phyloP scores from a whole-genome alignment of 805 yeast species.

The Yarrowia keelungensis region DNA sequence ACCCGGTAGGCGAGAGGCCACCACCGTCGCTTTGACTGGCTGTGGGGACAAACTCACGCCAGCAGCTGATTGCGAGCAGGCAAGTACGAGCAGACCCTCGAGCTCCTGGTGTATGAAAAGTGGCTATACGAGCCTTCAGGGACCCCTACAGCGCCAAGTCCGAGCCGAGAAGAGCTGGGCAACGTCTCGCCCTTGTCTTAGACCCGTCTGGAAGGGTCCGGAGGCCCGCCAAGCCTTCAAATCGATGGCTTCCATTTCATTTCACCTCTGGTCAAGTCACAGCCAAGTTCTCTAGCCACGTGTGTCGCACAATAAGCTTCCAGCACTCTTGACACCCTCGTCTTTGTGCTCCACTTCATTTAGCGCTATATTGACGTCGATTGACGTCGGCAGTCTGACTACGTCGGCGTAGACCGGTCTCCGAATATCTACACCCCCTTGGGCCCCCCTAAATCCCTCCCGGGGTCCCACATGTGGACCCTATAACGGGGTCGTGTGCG shows the following conservation, averaged over 20 bases:
- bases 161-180: constrained; percentile 24
- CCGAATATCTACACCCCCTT: neutral
- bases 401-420: neutral
- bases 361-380: neutral
- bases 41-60: constrained; percentile 19
- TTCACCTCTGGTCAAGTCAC: neutral
- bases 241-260: constrained; percentile 23
- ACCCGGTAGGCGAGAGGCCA: constrained; percentile 3
- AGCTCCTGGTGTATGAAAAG: neutral
- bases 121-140: neutral
- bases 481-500: constrained; percentile 10
- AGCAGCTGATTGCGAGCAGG: neutral
- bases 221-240: constrained; percentile 22
- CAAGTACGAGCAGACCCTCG: no score
- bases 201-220: constrained; percentile 3
- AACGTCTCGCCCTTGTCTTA: constrained; percentile 20
- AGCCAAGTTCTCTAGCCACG: constrained; percentile 37
- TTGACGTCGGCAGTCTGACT: neutral
- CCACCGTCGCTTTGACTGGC: neutral
- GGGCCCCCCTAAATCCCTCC: neutral
- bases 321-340: neutral
- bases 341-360: neutral
- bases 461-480: neutral
- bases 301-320: constrained; percentile 31
- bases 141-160: constrained; percentile 28